phyloP scores from a whole-genome alignment of 768 basidiomycete species.

The Macrocybe gigantea region DNA sequence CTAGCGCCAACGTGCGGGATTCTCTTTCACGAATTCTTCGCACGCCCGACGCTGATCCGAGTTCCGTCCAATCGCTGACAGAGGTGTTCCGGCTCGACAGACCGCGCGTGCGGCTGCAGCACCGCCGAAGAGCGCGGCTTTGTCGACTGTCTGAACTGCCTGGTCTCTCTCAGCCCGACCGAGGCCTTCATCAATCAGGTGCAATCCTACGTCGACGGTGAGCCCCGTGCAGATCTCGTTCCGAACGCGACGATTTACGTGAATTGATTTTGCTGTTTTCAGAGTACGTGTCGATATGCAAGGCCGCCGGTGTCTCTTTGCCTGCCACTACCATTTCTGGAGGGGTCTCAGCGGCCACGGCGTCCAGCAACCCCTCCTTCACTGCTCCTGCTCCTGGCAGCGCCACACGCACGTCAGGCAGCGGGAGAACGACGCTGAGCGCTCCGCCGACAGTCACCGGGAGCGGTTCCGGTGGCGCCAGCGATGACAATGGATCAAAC shows the following conservation, averaged over 20 bases:
- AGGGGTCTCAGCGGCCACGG: slow-evolving; percentile 1
- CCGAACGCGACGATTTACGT: background rate
- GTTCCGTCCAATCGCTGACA: background rate
- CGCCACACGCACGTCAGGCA: too few relatives aligned
- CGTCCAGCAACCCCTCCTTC: too few relatives aligned
- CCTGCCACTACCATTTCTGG: slow-evolving; percentile 10
- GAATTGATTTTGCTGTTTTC: background rate
- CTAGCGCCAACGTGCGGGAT: slow-evolving; percentile 1
- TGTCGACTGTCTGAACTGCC: slow-evolving; percentile 10
- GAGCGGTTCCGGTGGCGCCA: too few relatives aligned
- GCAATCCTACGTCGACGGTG: slow-evolving; percentile 6
- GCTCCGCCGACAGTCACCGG: too few relatives aligned
- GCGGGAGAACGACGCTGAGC: too few relatives aligned
- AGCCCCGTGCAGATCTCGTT: background rate
- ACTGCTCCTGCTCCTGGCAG: too few relatives aligned
- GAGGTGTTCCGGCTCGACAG: slow-evolving; percentile 1
- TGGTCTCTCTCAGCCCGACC: slow-evolving; percentile 3
- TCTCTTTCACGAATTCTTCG: background rate
- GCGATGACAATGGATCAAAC: too few relatives aligned
- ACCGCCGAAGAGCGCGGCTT: slow-evolving; percentile 1
- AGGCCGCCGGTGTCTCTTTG: slow-evolving; percentile 4
- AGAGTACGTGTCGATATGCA: slow-evolving; percentile 8
- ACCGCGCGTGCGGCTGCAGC: slow-evolving; percentile 6
- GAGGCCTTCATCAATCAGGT: background rate
- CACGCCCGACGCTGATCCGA: too few relatives aligned